Conservation (phyloP, 2,329 filamentous ascomycete genomes). For the Trichophaea hybrida region DNA sequence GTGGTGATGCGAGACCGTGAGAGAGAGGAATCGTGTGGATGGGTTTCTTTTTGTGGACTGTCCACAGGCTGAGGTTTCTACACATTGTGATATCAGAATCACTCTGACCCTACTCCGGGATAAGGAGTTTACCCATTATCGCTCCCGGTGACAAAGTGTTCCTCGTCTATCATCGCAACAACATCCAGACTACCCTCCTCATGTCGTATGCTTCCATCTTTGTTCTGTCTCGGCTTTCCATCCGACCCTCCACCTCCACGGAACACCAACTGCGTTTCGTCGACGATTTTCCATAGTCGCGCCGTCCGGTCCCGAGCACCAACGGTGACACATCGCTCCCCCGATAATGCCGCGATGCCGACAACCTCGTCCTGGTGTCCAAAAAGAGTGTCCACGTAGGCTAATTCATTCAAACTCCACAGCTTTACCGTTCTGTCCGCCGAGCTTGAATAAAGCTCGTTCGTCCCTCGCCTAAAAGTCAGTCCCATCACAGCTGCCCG, state of each 20-base stretch:
- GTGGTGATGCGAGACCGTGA: conserved; percentile 68
- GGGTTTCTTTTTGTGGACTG: conserved; percentile 84
- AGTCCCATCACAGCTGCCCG: conserved; percentile 74
- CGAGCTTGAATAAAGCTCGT: conserved; percentile 82
- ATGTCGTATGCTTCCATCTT: conserved; percentile 35
- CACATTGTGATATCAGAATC: background rate
- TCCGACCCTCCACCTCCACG: conserved; percentile 56
- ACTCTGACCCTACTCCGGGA: background rate
- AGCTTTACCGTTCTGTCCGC: conserved; percentile 90
- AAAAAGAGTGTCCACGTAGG: conserved; percentile 90
- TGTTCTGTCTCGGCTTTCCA: conserved; percentile 30
- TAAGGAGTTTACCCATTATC: conserved; percentile 55
- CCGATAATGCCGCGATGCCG: conserved; percentile 65
- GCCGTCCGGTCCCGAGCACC: conserved; percentile 84
- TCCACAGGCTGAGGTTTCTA: conserved; percentile 60
- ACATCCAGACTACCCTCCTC: conserved; percentile 80
- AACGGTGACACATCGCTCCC: conserved; percentile 81
- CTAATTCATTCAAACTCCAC: conserved; percentile 81
- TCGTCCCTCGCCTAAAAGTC: conserved; percentile 72
- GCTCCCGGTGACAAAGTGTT: conserved; percentile 80
- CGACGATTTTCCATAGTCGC: conserved; percentile 86
- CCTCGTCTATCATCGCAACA: conserved; percentile 75
- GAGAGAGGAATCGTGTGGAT: conserved; percentile 65
- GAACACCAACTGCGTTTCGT: conserved; percentile 92
- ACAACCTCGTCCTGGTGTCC: conserved; percentile 87